Evolutionary conservation across 805 yeast genomes (phyloP), one percentile per base, ranked within the genome.

Genomic region (Candida suzukii): DNA sequence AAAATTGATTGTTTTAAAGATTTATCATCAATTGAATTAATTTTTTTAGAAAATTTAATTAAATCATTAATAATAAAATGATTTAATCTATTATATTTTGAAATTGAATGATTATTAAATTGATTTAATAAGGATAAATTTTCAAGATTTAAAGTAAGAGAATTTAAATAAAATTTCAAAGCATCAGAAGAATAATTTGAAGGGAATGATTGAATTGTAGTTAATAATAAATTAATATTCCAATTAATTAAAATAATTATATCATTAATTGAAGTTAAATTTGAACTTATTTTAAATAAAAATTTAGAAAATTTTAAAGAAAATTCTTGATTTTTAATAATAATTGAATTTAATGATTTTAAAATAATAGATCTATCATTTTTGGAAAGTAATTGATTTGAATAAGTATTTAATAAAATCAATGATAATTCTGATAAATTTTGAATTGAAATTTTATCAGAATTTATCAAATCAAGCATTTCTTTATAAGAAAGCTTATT

Each of bases 41-140:
- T 70, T 35, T 63, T 66, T 42, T 66, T 70, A 12, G 57, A 62
- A 46, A 64, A 59, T 40, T 47, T 58, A 16, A 51, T 53, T 36
- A 58, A 44, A 18, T 46, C 48, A 32, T 47, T 48, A 8, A 40
- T 46, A 12, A 46, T 50, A 25, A 27, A n/a, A 13, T 22, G 26
- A n/a, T 35, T 30, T 32, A 50, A 20, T 14, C 16, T 20, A 6
- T 44, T 39, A 28, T 29, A 35, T 24, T 37, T 21, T 20, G 30
- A 17, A 47, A 47, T 28, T 39, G 43, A 9, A 28, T 27, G n/a
- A 50, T 46, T 8, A 43, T 27, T 20, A 35, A 32, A 18, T 44
- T 41, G 13, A 35, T n/a, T 19, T n/a, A 31, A 17, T 18, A 12
- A 31, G 3, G 35, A 17, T 12, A 31, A 31, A 19, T 31, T 13